Conservation (phyloP, 1,284 basidiomycete species). For the Apiotrichum laibachii region DNA sequence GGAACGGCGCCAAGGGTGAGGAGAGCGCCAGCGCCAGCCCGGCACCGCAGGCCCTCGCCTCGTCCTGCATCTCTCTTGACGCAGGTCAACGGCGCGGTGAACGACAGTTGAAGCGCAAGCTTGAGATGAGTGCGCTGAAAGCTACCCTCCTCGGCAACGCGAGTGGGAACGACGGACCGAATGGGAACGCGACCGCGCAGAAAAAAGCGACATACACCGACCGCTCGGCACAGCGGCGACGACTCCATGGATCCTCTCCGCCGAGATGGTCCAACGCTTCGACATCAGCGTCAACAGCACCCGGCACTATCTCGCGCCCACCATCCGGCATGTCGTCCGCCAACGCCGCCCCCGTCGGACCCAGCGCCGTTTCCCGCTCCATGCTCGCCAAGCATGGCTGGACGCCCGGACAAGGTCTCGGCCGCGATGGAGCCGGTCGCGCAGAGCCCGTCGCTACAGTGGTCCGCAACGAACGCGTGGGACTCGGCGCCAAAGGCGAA, state of each 20-base stretch:
- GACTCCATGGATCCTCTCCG: conserved; percentile 27
- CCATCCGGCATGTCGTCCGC: conserved; percentile 12
- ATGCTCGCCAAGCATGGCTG: conserved; percentile 44
- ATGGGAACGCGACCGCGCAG: neutral
- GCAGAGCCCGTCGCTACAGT: conserved; percentile 32
- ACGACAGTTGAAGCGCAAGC: conserved; percentile 20
- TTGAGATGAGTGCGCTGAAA: conserved; percentile 36
- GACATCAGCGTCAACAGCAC: neutral
- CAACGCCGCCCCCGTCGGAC: conserved; percentile 8
- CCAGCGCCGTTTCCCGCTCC: conserved; percentile 19
- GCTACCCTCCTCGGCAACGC: conserved; percentile 31
- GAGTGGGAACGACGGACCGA: no score
- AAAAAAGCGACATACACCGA: conserved; percentile 27
- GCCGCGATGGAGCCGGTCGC: conserved; percentile 31
- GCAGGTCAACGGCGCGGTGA: conserved; percentile 10
- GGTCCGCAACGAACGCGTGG: conserved; percentile 30
- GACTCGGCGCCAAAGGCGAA: conserved; percentile 32
- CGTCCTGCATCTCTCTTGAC: neutral
- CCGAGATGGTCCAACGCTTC: conserved; percentile 9
- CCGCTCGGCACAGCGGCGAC: conserved; percentile 42
- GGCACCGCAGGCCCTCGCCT: neutral
- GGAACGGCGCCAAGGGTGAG: conserved; percentile 4
- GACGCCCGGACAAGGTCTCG: conserved; percentile 39
- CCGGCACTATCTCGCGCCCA: neutral
- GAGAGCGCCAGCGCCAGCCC: neutral